Evolutionary conservation across 805 yeast genomes (phyloP), one percentile per base, ranked within the genome.

Genomic region (Zygosaccharomyces gambellarensis): DNA sequence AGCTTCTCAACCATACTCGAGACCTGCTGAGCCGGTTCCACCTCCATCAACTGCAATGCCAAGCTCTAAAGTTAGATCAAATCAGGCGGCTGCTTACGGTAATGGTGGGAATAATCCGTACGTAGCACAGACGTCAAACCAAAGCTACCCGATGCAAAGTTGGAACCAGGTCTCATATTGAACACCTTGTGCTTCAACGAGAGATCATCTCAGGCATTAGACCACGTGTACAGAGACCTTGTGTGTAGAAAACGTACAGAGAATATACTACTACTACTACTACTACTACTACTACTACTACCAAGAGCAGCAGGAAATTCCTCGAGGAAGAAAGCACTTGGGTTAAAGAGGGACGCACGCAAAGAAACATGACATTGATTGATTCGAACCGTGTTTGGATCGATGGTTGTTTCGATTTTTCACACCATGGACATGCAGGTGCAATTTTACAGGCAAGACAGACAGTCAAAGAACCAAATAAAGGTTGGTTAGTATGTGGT

Each of bases 381-480:
- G 59, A 54, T 17, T 7, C 38, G n/a, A 49, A 64, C 39, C 70
- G 85, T 45, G 85, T 92, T 51, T 94, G 99, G 99, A 81, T 94
- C 27, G 99, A 94, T 67, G 99, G 99, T 0, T 94, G 99, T 65
- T 94, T 94, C 70, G 99, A 94, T 68, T 94, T 94, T 71, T 88
- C 96, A 38, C 99, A 94, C 66, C 98, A 94, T 63, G 98, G 95
- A 22, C 99, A 94, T 61, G 95, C 97, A 2, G 97, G 97, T 28
- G 99, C 98, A 19, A 82, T 94, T 79, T 70, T 87, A 49, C 99
- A 94, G 66, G 97, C 99, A 0, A 77, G 95, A 36, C 87, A 83
- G 59, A 76, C 86, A 14, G 96, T 96, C 8, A 71, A 81, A 22
- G 43, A 36, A 17, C 76, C 90, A 39, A 80, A 71, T 11, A 14